Conservation (phyloP, 169 alveolate genomes). For the Plasmodium malariae region DNA sequence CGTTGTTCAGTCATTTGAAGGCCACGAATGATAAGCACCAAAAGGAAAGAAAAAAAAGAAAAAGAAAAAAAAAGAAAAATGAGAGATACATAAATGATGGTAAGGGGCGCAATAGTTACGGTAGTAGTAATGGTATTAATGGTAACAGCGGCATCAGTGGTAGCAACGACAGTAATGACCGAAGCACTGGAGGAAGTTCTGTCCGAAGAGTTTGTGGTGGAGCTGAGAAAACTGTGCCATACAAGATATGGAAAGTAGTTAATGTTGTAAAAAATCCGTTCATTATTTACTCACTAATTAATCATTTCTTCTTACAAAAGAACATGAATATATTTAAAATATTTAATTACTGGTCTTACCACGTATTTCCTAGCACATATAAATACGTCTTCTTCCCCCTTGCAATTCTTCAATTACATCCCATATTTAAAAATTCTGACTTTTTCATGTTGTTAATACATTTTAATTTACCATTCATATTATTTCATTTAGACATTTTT, state of each 20-base stretch:
- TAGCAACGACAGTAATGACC: background rate
- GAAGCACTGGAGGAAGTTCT: background rate
- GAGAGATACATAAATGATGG: background rate
- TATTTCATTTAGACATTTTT: constrained; percentile 55
- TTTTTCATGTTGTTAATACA: constrained; percentile 45
- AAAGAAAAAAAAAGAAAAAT: background rate
- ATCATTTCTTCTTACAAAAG: constrained; percentile 53
- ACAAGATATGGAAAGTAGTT: constrained; percentile 60
- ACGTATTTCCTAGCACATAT: constrained; percentile 65
- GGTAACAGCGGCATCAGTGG: background rate
- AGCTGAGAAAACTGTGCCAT: constrained; percentile 33
- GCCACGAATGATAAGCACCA: background rate
- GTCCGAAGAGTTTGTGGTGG: background rate
- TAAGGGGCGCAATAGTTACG: background rate
- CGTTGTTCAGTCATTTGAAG: background rate
- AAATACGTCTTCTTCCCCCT: constrained; percentile 57
- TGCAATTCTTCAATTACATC: constrained; percentile 39
- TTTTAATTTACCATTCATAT: constrained; percentile 61
- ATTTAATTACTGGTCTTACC: constrained; percentile 49
- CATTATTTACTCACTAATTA: constrained; percentile 51
- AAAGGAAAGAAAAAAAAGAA: background rate
- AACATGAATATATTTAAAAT: constrained; percentile 50
- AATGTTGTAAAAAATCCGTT: constrained; percentile 44
- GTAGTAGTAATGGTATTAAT: background rate
- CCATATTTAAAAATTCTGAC: constrained; percentile 40